phyloP scores from a whole-genome alignment of 1,284 basidiomycete genomes.

The Agaricales sp. region DNA sequence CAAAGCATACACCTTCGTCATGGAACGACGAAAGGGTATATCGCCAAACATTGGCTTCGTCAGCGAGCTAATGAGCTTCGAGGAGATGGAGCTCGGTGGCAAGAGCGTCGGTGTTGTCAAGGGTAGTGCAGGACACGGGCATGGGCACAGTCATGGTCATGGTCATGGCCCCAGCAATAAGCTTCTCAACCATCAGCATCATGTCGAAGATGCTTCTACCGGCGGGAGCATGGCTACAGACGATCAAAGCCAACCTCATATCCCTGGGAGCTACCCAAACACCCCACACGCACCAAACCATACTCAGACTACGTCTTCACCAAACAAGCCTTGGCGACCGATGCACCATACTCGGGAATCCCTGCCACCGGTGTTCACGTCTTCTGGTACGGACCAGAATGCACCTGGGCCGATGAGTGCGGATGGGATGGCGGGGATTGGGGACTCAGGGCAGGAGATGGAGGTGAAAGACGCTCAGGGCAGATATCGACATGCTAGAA shows the following conservation, averaged over 20 bases:
- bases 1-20: conserved; percentile 83
- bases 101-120: conserved; percentile 70
- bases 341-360: not conserved
- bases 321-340: not conserved
- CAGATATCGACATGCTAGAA: conserved; percentile 74
- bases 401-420: conserved; percentile 19
- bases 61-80: conserved; percentile 93
- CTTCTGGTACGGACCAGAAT: conserved; percentile 10
- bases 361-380: conserved; percentile 12
- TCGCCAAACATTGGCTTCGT: conserved; percentile 99
- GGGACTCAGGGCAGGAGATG: conserved; percentile 65
- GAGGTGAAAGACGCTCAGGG: conserved; percentile 79
- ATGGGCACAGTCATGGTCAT: too few relatives aligned
- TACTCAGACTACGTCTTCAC: not conserved
- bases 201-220: conserved; percentile 13
- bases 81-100: conserved; percentile 80
- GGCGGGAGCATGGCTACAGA: too few relatives aligned
- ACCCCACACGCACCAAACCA: not conserved
- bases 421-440: conserved; percentile 28
- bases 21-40: conserved; percentile 84
- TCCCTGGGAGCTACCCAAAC: not conserved
- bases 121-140: conserved; percentile 19
- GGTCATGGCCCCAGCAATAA: too few relatives aligned
- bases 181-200: conserved; percentile 16
- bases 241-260: not conserved